These are phyloP conservation scores for Diaporthe sp. DNA, from an alignment of 2,329 filamentous ascomycete species.

Conservation along the genomic window DNA sequence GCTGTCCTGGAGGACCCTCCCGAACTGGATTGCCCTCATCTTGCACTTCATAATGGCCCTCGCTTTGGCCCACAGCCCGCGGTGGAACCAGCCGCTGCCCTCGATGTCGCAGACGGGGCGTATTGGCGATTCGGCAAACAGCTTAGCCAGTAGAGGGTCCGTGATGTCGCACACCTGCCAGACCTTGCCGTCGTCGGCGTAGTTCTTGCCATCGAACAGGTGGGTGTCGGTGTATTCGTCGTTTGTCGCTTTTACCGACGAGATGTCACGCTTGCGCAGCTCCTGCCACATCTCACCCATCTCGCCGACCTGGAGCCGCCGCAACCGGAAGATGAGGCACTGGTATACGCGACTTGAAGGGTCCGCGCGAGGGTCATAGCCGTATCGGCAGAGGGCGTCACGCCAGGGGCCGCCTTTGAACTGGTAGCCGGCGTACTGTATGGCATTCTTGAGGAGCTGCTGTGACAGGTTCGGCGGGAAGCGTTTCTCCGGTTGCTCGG, in stretches of 20 bases:
- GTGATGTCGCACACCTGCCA: slow-evolving; percentile 96
- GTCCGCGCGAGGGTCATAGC: slow-evolving; percentile 84
- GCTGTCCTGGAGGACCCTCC: slow-evolving; percentile 59
- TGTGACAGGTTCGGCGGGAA: slow-evolving; percentile 47
- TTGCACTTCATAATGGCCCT: slow-evolving; percentile 91
- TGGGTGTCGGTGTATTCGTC: slow-evolving; percentile 60
- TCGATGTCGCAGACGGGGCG: slow-evolving; percentile 67
- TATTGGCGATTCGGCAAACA: slow-evolving; percentile 73
- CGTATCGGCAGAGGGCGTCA: slow-evolving; percentile 86
- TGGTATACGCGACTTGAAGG: slow-evolving; percentile 86
- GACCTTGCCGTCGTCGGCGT: slow-evolving; percentile 84
- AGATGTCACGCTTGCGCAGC: slow-evolving; percentile 50
- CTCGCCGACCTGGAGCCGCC: slow-evolving; percentile 59
- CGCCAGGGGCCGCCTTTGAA: slow-evolving; percentile 94
- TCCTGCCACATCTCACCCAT: slow-evolving; percentile 61
- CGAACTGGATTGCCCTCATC: slow-evolving; percentile 73
- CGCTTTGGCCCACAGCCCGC: slow-evolving; percentile 83
- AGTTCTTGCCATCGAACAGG: slow-evolving; percentile 82
- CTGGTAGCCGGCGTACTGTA: slow-evolving; percentile 89
- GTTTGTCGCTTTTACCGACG: slow-evolving; percentile 42
- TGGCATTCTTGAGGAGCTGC: slow-evolving; percentile 75
- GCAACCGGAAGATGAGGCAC: slow-evolving; percentile 86
- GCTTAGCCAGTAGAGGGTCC: slow-evolving; percentile 75
- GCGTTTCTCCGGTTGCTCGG: slow-evolving; percentile 50
- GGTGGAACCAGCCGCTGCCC: slow-evolving; percentile 85